Conservation (phyloP, 1,284 basidiomycete species). For the Ustilago vetiveriae region DNA sequence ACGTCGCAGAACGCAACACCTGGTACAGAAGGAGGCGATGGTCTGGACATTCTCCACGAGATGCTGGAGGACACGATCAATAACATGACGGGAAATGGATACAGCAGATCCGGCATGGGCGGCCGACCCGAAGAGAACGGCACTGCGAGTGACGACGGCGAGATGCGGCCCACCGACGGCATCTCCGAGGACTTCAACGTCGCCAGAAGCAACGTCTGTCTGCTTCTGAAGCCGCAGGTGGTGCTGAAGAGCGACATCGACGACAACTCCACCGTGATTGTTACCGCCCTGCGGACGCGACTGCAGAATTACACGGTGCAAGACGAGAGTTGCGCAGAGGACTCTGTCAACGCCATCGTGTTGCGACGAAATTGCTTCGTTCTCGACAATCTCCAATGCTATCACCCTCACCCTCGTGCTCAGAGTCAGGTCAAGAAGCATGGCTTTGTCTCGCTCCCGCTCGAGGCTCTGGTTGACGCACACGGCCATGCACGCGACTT, state of each 20-base stretch:
- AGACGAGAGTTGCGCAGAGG: slow-evolving; percentile 81
- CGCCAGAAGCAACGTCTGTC: slow-evolving; percentile 78
- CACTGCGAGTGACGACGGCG: slow-evolving; percentile 7
- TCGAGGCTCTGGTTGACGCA: slow-evolving; percentile 74
- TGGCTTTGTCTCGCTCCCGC: slow-evolving; percentile 74
- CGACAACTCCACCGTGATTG: slow-evolving; percentile 76
- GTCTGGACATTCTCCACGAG: slow-evolving; percentile 60
- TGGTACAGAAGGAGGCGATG: slow-evolving; percentile 2
- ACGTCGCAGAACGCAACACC: slow-evolving; percentile 11
- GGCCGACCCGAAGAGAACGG: slow-evolving; percentile 9
- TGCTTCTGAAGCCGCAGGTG: slow-evolving; percentile 90
- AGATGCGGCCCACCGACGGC: slow-evolving; percentile 48
- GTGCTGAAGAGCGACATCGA: slow-evolving; percentile 78
- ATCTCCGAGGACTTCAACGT: slow-evolving; percentile 69
- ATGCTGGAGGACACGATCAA: slow-evolving; percentile 61
- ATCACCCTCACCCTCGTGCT: slow-evolving; percentile 74
- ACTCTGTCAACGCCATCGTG: slow-evolving; percentile 84
- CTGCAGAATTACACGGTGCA: slow-evolving; percentile 83
- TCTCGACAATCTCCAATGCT: slow-evolving; percentile 84
- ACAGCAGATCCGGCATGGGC: slow-evolving; percentile 32
- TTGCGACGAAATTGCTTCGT: slow-evolving; percentile 83
- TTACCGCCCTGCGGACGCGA: slow-evolving; percentile 84
- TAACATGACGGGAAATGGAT: slow-evolving; percentile 39
- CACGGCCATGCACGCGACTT: slow-evolving; percentile 48
- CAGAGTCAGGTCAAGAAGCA: slow-evolving; percentile 59